Percentiles rank a stretch among this genome's conserved stretches.
phyloP scores from a whole-genome alignment of 768 basidiomycete species.

The Pleurotus salmoneostramineus region DNA sequence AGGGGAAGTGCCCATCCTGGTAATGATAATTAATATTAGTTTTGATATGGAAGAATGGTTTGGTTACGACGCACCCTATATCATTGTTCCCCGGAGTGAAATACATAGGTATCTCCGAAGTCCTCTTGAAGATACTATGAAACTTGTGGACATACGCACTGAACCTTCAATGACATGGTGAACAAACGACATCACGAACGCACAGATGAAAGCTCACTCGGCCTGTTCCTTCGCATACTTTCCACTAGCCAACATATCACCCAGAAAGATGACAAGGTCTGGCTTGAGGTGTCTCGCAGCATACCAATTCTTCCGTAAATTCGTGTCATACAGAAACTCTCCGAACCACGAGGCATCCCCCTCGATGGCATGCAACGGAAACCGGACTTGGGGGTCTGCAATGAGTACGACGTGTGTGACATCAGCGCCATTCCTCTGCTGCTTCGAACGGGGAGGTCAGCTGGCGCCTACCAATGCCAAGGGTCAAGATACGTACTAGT shows the following conservation, averaged over 20 bases:
- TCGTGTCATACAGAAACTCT: constrained; percentile 48
- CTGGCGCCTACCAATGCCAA: neutral
- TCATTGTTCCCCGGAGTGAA: constrained; percentile 84
- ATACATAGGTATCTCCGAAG: constrained; percentile 37
- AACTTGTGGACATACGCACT: constrained; percentile 55
- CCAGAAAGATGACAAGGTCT: constrained; percentile 68
- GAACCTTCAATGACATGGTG: constrained; percentile 42
- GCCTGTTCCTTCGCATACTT: constrained; percentile 43
- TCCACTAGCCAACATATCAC: constrained; percentile 72
- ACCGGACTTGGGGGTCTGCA: constrained; percentile 63
- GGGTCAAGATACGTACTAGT: constrained; percentile 13
- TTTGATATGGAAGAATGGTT: neutral
- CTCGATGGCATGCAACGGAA: constrained; percentile 28
- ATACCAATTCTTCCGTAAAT: constrained; percentile 70
- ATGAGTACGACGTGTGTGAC: constrained; percentile 61
- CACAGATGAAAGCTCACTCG: constrained; percentile 25
- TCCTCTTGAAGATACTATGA: constrained; percentile 51
- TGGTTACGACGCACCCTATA: constrained; percentile 44
- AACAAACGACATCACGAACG: neutral
- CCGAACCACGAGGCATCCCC: neutral
- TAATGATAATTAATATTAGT: neutral
- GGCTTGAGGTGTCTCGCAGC: constrained; percentile 54
- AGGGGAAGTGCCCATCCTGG: constrained; percentile 52
- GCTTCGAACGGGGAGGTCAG: too few species aligned
- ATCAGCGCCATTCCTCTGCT: too few species aligned